Conservation (phyloP, 148 eudicot genomes). For the Chenopodium berlandieri region DNA sequence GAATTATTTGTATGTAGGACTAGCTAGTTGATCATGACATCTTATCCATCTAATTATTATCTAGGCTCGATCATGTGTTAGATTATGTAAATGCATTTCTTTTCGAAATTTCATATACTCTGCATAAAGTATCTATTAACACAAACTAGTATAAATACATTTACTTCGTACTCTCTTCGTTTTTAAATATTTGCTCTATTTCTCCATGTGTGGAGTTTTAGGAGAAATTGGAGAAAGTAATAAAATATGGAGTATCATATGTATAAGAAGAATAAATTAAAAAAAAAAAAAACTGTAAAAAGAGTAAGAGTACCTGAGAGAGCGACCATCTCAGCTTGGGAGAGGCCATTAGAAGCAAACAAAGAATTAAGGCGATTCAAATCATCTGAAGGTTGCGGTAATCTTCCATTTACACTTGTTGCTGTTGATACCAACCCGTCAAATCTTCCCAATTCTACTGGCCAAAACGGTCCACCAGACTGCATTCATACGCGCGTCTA, state of each 20-base stretch:
- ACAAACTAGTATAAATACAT: neutral
- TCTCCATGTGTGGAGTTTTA: no score
- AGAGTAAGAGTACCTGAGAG: constrained; percentile 58
- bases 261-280: no score
- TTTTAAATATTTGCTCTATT: no score
- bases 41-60: neutral
- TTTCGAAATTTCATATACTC: neutral
- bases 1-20: neutral
- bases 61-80: neutral
- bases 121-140: neutral
- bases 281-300: neutral
- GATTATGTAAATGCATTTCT: neutral
- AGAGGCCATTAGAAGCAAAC: constrained; percentile 55
- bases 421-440: constrained; percentile 75
- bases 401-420: constrained; percentile 57
- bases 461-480: constrained; percentile 74
- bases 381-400: constrained; percentile 58
- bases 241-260: no score
- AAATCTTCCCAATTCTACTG: constrained; percentile 78
- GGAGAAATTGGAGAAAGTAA: no score
- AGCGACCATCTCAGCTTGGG: constrained; percentile 71
- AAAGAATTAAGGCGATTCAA: constrained; percentile 55
- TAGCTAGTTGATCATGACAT: neutral
- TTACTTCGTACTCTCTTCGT: no score
- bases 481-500: constrained; percentile 9